phyloP scores from a whole-genome alignment of 495 filamentous ascomycete species.

The Penicillium turbatum region DNA sequence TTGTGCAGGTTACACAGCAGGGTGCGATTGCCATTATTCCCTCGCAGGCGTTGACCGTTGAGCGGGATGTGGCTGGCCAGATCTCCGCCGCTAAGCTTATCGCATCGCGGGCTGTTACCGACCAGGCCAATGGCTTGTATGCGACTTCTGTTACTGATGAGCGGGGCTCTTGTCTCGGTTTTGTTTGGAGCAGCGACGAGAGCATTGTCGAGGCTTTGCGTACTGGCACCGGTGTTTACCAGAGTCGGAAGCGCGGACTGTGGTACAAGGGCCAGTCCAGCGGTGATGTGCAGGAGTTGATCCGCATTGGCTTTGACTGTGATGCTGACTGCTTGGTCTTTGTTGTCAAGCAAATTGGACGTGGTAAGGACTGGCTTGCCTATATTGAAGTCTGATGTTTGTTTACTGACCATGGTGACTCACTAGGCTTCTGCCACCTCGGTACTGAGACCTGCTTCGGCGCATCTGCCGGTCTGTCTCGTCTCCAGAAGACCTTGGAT shows the following conservation, averaged over 20 bases:
- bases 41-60: slow-evolving; percentile 61
- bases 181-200: slow-evolving; percentile 91
- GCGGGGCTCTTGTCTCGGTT: slow-evolving; percentile 73
- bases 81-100: slow-evolving; percentile 67
- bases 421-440: slow-evolving; percentile 85
- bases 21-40: slow-evolving; percentile 77
- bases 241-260: slow-evolving; percentile 86
- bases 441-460: slow-evolving; percentile 91
- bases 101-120: slow-evolving; percentile 65
- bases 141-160: slow-evolving; percentile 89
- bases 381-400: background rate
- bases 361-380: slow-evolving; percentile 39
- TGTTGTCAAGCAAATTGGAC: slow-evolving; percentile 80
- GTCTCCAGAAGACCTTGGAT: slow-evolving; percentile 78
- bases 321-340: slow-evolving; percentile 90
- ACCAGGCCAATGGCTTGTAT: slow-evolving; percentile 77
- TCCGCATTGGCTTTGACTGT: slow-evolving; percentile 82
- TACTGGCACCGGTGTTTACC: slow-evolving; percentile 89
- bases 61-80: slow-evolving; percentile 51
- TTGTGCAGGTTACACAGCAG: slow-evolving; percentile 50
- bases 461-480: slow-evolving; percentile 70
- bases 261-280: slow-evolving; percentile 97
- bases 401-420: slow-evolving; percentile 23
- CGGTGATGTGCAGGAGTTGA: slow-evolving; percentile 85
- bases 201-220: slow-evolving; percentile 81